Evolutionary conservation across 495 filamentous ascomycete genomes (phyloP).

Genomic region (Aspergillus carlsbadensis): DNA sequence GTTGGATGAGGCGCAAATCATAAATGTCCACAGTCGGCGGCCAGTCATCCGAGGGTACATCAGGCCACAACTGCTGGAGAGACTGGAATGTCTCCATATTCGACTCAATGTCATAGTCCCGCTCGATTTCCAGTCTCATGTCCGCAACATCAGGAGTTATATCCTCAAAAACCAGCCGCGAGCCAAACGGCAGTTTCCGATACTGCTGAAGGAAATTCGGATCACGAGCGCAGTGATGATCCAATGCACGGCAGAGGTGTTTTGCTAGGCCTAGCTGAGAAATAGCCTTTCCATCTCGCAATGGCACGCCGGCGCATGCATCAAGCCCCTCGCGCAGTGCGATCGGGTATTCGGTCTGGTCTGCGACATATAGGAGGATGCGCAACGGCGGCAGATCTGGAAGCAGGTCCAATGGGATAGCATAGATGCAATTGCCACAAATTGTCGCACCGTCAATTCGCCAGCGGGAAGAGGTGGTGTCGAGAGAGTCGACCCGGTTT

Average conservation of each 20-base stretch:
- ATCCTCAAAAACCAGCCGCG: slow-evolving; percentile 7
- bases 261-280: slow-evolving; percentile 8
- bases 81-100: not conserved
- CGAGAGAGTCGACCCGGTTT: slow-evolving; percentile 7
- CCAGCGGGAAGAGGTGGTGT: slow-evolving; percentile 8
- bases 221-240: slow-evolving; percentile 3
- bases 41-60: not conserved
- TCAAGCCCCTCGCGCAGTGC: slow-evolving; percentile 4
- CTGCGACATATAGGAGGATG: slow-evolving; percentile 3
- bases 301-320: slow-evolving; percentile 5
- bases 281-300: slow-evolving; percentile 6
- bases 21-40: slow-evolving; percentile 4
- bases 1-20: not conserved
- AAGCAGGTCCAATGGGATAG: slow-evolving; percentile 2
- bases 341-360: slow-evolving; percentile 4
- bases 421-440: slow-evolving; percentile 7
- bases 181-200: slow-evolving; percentile 5
- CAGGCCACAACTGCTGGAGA: slow-evolving; percentile 6
- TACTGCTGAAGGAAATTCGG: slow-evolving; percentile 4
- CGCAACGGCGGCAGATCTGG: slow-evolving; percentile 1
- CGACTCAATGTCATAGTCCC: not conserved
- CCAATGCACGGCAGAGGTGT: slow-evolving; percentile 8
- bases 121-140: slow-evolving; percentile 1
- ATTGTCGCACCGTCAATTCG: slow-evolving; percentile 9
- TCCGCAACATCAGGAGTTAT: not conserved